These are phyloP conservation scores for Aspergillus egyptiacus DNA, from an alignment of 495 filamentous ascomycete genomes.

Conservation along the genomic window DNA sequence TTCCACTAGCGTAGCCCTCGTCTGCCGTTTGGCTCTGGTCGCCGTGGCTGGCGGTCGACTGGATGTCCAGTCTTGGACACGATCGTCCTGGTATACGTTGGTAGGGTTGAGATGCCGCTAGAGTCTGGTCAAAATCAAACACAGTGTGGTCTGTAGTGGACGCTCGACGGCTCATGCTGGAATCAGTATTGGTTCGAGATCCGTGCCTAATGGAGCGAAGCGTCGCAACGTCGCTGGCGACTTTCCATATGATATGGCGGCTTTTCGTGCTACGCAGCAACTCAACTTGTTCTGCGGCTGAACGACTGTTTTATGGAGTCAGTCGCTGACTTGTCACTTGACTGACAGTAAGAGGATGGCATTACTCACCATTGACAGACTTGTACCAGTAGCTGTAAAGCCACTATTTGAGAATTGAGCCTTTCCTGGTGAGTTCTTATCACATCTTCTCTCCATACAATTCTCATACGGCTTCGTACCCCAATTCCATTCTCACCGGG, in stretches of 20 bases:
- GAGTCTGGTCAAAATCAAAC: conserved; percentile 32
- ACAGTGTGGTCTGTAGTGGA: conserved; percentile 26
- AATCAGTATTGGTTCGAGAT: conserved; percentile 22
- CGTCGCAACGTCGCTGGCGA: conserved; percentile 37
- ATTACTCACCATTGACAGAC: conserved; percentile 39
- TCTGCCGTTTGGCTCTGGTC: conserved; percentile 18
- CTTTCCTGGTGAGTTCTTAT: conserved; percentile 39
- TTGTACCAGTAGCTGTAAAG: conserved; percentile 40
- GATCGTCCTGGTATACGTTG: conserved; percentile 20
- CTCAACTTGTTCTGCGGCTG: conserved; percentile 30
- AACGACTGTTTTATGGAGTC: conserved; percentile 20
- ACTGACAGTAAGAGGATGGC: neutral
- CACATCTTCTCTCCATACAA: conserved; percentile 40
- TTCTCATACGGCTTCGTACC: conserved; percentile 24
- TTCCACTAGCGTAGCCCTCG: conserved; percentile 22
- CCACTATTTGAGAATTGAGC: conserved; percentile 35
- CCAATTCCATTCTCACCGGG: conserved; percentile 9
- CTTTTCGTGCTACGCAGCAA: conserved; percentile 32
- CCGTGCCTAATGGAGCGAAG: conserved; percentile 26
- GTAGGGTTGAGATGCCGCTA: conserved; percentile 27
- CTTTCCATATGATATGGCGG: conserved; percentile 35
- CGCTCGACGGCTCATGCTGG: conserved; percentile 27
- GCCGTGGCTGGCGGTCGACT: neutral
- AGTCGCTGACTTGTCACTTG: neutral
- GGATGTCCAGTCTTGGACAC: conserved; percentile 11